These are phyloP conservation scores for Candida berthetii DNA, from an alignment of 805 yeast species.

Conservation along the genomic window DNA sequence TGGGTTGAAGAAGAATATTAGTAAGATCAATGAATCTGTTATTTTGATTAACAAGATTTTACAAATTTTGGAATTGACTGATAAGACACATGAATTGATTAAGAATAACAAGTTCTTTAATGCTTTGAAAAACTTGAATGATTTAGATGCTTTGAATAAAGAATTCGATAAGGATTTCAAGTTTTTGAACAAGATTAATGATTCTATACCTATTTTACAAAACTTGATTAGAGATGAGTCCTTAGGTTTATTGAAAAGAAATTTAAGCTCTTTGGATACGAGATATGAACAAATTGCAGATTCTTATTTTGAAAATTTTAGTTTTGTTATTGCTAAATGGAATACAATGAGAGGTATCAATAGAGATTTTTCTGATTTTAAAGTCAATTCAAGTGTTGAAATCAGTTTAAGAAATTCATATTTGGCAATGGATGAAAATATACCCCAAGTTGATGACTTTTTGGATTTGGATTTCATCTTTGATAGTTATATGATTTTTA, in stretches of 20 bases:
- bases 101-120: constrained; percentile 72
- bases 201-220: constrained; percentile 72
- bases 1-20: constrained; percentile 54
- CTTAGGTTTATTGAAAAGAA: constrained; percentile 55
- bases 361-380: constrained; percentile 43
- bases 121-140: constrained; percentile 79
- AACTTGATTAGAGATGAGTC: constrained; percentile 71
- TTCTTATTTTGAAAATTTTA: constrained; percentile 46
- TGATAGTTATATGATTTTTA: constrained; percentile 79
- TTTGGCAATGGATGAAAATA: constrained; percentile 36
- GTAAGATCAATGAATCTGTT: constrained; percentile 67
- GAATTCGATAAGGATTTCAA: constrained; percentile 66
- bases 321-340: constrained; percentile 57
- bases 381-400: constrained; percentile 85
- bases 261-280: constrained; percentile 49
- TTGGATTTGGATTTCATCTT: constrained; percentile 69
- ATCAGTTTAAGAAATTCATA: constrained; percentile 60
- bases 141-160: constrained; percentile 62
- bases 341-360: constrained; percentile 36
- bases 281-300: constrained; percentile 46
- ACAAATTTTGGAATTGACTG: constrained; percentile 79
- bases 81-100: constrained; percentile 77
- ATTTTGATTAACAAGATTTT: constrained; percentile 65
- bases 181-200: constrained; percentile 66
- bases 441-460: constrained; percentile 24